Base-by-base conservation (phyloP, 2,329 filamentous ascomycete genomes). In the Fusarium guadeloupense region DNA sequence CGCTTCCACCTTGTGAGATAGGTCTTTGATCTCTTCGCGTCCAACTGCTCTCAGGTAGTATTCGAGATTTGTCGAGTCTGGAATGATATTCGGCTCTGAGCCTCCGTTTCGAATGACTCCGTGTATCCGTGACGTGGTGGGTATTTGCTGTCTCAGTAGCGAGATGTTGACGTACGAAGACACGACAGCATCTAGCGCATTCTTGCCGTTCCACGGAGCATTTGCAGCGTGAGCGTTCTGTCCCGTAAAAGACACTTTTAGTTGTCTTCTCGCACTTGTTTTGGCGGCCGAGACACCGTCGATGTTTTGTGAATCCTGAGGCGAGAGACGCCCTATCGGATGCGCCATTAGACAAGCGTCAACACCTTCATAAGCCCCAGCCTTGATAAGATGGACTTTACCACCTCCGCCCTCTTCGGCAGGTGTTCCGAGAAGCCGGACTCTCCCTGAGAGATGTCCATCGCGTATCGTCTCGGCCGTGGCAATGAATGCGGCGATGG, bases 151-250 rank as follows among this genome's bases (percentile, higher is more conserved):
- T 1, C 85, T 78, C 6, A 87, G 74, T 1, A 83, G 75, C 0
- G 81, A 79, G 5, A 87, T 69, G 37, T 74, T 75, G 46, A 78
- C 80, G 61, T 83, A 83, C 0, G 76, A 79, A 0, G 77, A 75
- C 3, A 87, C 75, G 19, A 85, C 66, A 1, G 84, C 84, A 62
- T 88, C 85, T 0, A 87, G 77, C 0, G 85, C 85, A 66, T 88
- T 87, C 62, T 83, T 77, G 0, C 85, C 85, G 6, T 83, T 76
- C 84, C 84, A 87, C 0, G 84, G 85, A n/a, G 76, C 80, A 4
- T 80, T 80, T 1, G 81, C 84, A 0, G 84, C 84, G 60, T 87
- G 85, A 0, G 85, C 83, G 50, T 80, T 81, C 44, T 78, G 78
- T 2, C 85, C 85, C 2, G 78, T 77, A 59, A 84, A 87, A 14